Base-by-base conservation (phyloP, 139 green algal genomes). In the Zygnema cylindricum region DNA sequence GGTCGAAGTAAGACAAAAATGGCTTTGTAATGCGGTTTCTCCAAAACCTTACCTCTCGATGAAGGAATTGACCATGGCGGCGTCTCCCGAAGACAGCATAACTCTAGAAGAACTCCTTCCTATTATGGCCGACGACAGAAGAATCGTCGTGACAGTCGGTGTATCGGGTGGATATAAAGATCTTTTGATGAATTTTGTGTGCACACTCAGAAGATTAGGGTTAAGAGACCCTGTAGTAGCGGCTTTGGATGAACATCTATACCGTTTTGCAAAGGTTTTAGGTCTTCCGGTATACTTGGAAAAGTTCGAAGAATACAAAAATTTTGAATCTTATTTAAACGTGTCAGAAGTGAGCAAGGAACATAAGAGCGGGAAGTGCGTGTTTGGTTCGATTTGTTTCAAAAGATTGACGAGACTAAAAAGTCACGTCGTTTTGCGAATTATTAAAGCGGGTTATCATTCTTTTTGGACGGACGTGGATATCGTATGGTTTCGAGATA, bases 131-230 rank as follows among this genome's bases (percentile, higher is more conserved):
- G 76, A 38, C n/a, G 36, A 63, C 33, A 43, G 42, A 22, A 41
- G 77, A 40, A 69, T 88, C 54, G 85, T 89, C 35, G 84, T 40
- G 0, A 33, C 84, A n/a, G 85, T 89, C 16, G 85, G 42, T 0
- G 85, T 89, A 22, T 76, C 85, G 23, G 43, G 43, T n/a, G 75
- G 75, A 2, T 89, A 89, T n/a, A 42, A 40, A 23, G 85, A 89
- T 30, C 84, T 89, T 69, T 73, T 89, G 25, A 85, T 89, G 85
- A 89, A 73, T 73, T 89, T 89, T 32, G 85, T 89, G 36, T 89
- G 85, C 73, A 22, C 30, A 30, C 43, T 89, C 33, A 39, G 75
- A 22, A 21, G 3, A 1, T 77, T 89, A 36, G 85, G 85, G n/a
- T 32, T 89, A 30, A 69, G 33, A 25, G 36, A 88, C 16, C 84